Evolutionary conservation across 2,329 filamentous ascomycete species (phyloP), one percentile per base, ranked within the genome.

Genomic region (Berkeleyomyces basicola): DNA sequence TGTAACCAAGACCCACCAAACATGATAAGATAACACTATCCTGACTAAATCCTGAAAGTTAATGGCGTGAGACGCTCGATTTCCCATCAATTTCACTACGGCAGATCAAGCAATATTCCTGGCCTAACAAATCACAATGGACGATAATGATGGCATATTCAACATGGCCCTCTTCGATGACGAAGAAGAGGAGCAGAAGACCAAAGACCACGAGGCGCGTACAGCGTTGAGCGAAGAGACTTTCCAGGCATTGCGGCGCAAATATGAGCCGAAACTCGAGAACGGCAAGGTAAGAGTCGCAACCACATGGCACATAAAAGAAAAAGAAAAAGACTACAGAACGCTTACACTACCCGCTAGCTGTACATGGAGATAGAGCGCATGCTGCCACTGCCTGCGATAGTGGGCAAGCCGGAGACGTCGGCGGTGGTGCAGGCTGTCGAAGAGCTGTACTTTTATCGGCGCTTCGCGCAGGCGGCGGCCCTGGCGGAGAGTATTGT

Each of bases 361-460:
- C 23, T 23, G 23, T 2, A 23, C 23, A 23, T 23, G 23, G 23
- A 23, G 23, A 23, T 23, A 23, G 23, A 23, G 23, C 23, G 23
- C 23, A 23, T 68, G 4, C 67, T 80, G 1, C 79, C 79, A 0
- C 66, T 79, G 9, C 66, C 66, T 2, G 65, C 68, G 7, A 67
- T 61, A 3, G 68, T 74, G 3, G 71, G 73, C 40, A 83, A 82
- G 67, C 74, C 74, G 49, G 73, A 76, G 42, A 71, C 74, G 1
- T 79, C 82, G 66, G 74, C 78, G n/a, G 67, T 79, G 7, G 64
- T 82, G 23, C 79, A 82, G 67, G 80, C 80, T 0, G 77, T 79
- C 6, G 80, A 82, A 68, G 80, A 83, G 70, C 72, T 82, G 53
- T 82, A 82, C 67, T 82, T 80, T 68, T 78, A 78, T 66, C 70